Conservation (phyloP, 2,329 filamentous ascomycete species). For the Acephala macrosclerotiorum region DNA sequence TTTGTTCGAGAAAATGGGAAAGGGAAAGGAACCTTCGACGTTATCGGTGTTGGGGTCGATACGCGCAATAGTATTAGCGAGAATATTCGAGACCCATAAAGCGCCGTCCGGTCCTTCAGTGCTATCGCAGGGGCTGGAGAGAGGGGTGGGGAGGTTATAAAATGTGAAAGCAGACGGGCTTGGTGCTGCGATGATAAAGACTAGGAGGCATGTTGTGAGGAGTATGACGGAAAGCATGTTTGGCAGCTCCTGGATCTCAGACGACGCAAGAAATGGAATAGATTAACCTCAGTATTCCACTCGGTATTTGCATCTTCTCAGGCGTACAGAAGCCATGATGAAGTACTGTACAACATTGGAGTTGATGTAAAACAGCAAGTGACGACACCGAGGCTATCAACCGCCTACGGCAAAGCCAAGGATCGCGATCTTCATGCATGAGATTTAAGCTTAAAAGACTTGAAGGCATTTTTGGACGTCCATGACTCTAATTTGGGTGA, state of each 20-base stretch:
- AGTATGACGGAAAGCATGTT: background rate
- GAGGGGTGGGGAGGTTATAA: background rate
- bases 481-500: background rate
- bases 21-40: background rate
- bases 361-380: no score
- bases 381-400: background rate
- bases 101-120: background rate
- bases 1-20: background rate
- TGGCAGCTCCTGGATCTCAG: background rate
- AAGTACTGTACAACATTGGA: no score
- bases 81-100: constrained; percentile 5
- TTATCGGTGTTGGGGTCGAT: background rate
- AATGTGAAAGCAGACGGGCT: background rate
- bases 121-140: background rate
- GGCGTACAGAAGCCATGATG: background rate
- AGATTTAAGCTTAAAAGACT: background rate
- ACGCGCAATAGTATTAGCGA: background rate
- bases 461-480: no score
- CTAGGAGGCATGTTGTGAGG: background rate
- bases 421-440: background rate
- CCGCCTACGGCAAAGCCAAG: background rate
- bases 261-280: no score
- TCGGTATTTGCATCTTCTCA: background rate
- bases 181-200: background rate
- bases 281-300: no score